Conservation (phyloP, 352 stramenopile species). For the Globisporangium alternatum region DNA sequence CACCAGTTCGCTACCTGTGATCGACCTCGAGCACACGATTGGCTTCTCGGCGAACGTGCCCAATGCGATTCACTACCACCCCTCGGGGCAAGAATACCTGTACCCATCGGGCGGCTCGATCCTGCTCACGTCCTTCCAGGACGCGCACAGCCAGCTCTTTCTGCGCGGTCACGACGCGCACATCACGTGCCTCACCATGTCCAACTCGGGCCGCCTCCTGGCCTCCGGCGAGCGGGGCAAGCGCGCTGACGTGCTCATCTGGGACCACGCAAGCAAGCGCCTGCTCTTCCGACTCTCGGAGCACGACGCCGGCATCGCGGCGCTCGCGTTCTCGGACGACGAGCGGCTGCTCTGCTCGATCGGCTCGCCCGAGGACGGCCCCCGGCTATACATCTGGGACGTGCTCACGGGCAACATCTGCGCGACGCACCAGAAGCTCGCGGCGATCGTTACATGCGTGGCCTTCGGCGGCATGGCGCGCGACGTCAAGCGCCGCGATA, state of each 20-base stretch:
- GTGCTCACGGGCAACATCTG: conserved; percentile 87
- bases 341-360: conserved; percentile 84
- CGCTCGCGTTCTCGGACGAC: conserved; percentile 90
- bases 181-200: conserved; percentile 83
- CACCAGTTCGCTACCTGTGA: conserved; percentile 14
- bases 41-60: conserved; percentile 73
- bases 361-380: conserved; percentile 68
- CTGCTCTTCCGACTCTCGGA: conserved; percentile 85
- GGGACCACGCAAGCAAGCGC: conserved; percentile 73
- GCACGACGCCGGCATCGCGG: conserved; percentile 88
- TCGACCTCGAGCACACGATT: conserved; percentile 94
- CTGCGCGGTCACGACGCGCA: conserved; percentile 79
- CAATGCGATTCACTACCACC: conserved; percentile 87
- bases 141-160: conserved; percentile 82
- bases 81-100: conserved; percentile 74
- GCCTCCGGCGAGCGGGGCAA: conserved; percentile 82
- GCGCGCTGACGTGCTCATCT: conserved; percentile 88
- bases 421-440: conserved; percentile 72
- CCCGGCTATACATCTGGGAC: conserved; percentile 89
- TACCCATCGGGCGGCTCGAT: conserved; percentile 87
- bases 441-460: conserved; percentile 53
- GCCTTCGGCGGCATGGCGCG: conserved; percentile 82
- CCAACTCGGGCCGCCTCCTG: conserved; percentile 66
- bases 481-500: conserved; percentile 91
- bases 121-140: conserved; percentile 69